Evolutionary conservation across 1,284 basidiomycete species (phyloP).

Genomic region (Cutaneotrichosporon mucoides): DNA sequence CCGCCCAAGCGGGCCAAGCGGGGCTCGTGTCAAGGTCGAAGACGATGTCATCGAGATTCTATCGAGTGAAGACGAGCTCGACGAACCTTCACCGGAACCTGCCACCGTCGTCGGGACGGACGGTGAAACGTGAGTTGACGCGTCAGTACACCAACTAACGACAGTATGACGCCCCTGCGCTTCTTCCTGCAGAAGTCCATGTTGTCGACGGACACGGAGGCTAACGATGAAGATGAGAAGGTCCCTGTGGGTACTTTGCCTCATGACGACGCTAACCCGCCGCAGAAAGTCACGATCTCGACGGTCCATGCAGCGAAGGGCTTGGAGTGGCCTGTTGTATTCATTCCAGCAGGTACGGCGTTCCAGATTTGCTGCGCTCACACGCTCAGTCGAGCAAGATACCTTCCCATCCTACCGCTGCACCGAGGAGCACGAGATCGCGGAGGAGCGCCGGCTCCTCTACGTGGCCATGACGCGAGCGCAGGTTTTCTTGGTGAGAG

Average conservation of each 20-base stretch:
- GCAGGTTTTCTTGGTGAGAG: slow-evolving; percentile 59
- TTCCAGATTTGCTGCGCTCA: background rate
- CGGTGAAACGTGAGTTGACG: slow-evolving; percentile 13
- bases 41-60: slow-evolving; percentile 35
- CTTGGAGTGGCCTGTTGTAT: slow-evolving; percentile 74
- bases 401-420: slow-evolving; percentile 74
- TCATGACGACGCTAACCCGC: background rate
- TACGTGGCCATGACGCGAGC: slow-evolving; percentile 91
- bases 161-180: slow-evolving; percentile 65
- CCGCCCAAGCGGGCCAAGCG: background rate
- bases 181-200: slow-evolving; percentile 77
- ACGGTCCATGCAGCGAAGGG: slow-evolving; percentile 91
- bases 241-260: slow-evolving; percentile 6
- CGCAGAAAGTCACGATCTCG: slow-evolving; percentile 74
- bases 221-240: slow-evolving; percentile 55
- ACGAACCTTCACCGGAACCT: slow-evolving; percentile 1
- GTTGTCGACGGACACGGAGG: slow-evolving; percentile 75
- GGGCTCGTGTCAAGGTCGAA: slow-evolving; percentile 9
- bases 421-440: slow-evolving; percentile 59
- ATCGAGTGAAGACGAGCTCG: slow-evolving; percentile 38
- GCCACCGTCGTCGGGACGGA: background rate
- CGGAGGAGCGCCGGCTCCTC: slow-evolving; percentile 78
- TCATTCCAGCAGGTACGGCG: slow-evolving; percentile 43
- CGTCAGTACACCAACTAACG: background rate
- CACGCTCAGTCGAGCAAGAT: slow-evolving; percentile 62